A percentile compares a stretch with the other conserved stretches of the same genome.
These are phyloP conservation scores for Sistotremastrum niveocremeum DNA, from an alignment of 768 basidiomycete species.

Conservation along the genomic window DNA sequence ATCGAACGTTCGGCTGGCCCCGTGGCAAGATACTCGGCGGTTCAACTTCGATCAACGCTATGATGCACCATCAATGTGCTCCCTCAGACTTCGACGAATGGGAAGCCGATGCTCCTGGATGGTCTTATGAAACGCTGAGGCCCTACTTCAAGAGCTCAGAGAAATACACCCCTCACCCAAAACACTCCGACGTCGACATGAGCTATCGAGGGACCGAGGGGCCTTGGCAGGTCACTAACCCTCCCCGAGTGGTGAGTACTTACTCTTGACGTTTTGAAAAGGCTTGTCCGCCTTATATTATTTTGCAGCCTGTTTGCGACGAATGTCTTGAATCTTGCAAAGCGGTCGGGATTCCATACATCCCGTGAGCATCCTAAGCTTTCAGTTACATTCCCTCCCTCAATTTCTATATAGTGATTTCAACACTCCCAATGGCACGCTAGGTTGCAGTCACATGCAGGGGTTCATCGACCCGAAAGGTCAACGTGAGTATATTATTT, in stretches of 20 bases:
- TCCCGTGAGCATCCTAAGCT: conserved; percentile 11
- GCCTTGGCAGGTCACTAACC: conserved; percentile 28
- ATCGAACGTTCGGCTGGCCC: conserved; percentile 31
- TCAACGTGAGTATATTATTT: neutral
- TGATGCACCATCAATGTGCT: conserved; percentile 45
- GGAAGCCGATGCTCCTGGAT: conserved; percentile 36
- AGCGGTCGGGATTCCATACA: conserved; percentile 36
- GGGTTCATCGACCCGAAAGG: neutral
- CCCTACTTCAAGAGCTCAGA: conserved; percentile 66
- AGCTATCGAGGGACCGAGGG: conserved; percentile 36
- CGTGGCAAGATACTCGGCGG: conserved; percentile 60
- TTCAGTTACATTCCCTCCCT: too few relatives aligned
- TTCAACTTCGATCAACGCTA: conserved; percentile 43
- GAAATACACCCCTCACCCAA: conserved; percentile 34
- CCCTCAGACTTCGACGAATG: conserved; percentile 62
- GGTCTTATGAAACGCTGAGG: conserved; percentile 32
- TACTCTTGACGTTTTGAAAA: neutral
- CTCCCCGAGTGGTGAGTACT: neutral
- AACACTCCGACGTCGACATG: conserved; percentile 35
- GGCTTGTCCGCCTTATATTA: too few relatives aligned
- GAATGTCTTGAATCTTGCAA: conserved; percentile 43
- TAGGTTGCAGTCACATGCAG: neutral
- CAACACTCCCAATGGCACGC: neutral
- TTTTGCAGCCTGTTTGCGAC: conserved; percentile 12
- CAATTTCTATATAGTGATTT: neutral